Percentiles rank a stretch among this genome's conserved stretches.
Evolutionary conservation across 2,329 filamentous ascomycete species (phyloP).

Genomic region (Aspergillus sp.): DNA sequence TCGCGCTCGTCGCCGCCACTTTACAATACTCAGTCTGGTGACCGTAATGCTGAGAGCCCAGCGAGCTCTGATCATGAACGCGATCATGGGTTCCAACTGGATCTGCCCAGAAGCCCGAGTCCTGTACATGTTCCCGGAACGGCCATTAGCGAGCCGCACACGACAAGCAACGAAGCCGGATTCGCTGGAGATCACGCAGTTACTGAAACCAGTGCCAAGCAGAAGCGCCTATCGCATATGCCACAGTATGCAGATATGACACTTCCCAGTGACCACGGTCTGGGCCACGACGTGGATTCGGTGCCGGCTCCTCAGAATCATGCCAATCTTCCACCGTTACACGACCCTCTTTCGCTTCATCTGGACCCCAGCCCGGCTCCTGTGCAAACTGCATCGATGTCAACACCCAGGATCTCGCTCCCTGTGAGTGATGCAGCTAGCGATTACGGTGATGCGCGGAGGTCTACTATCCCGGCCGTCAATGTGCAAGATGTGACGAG

Average conservation of each 20-base stretch:
- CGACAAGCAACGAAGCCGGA: slow-evolving; percentile 1
- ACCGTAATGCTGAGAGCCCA: slow-evolving; percentile 13
- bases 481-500: slow-evolving; percentile 32
- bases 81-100: slow-evolving; percentile 23
- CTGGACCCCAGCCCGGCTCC: slow-evolving; percentile 17
- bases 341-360: slow-evolving; percentile 19
- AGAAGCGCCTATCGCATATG: background rate
- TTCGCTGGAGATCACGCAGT: background rate
- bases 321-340: slow-evolving; percentile 24
- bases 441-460: slow-evolving; percentile 58
- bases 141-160: slow-evolving; percentile 13
- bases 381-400: slow-evolving; percentile 21
- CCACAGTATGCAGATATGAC: background rate
- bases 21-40: slow-evolving; percentile 22
- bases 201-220: background rate
- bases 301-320: slow-evolving; percentile 21
- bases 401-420: slow-evolving; percentile 40
- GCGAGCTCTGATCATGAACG: slow-evolving; percentile 18
- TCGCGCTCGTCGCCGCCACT: slow-evolving; percentile 54
- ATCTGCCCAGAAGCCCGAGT: slow-evolving; percentile 24
- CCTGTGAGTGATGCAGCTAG: slow-evolving; percentile 53
- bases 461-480: slow-evolving; percentile 45
- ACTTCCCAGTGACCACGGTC: background rate
- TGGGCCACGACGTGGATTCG: background rate
- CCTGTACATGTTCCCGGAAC: slow-evolving; percentile 21